These are phyloP conservation scores for Fusarium sp. DNA, from an alignment of 2,329 filamentous ascomycete species.

Conservation along the genomic window DNA sequence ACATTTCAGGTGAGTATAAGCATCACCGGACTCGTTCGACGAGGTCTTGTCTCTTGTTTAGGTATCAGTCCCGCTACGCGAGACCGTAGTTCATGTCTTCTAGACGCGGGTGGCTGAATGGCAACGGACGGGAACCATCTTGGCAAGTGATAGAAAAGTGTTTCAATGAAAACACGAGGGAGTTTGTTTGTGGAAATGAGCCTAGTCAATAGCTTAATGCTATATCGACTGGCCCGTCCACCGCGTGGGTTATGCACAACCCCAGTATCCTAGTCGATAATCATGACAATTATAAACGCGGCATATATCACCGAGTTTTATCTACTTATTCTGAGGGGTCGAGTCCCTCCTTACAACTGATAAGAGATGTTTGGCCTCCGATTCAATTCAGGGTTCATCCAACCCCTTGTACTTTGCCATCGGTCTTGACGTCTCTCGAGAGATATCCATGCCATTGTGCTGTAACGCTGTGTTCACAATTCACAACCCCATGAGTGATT, in stretches of 20 bases:
- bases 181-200: constrained; percentile 7
- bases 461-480: too few relatives aligned
- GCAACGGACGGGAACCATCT: background rate
- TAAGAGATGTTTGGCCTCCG: background rate
- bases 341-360: background rate
- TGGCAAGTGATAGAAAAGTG: background rate
- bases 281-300: constrained; percentile 8
- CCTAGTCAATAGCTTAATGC: constrained; percentile 15
- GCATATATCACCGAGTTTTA: background rate
- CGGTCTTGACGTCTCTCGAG: background rate
- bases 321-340: background rate
- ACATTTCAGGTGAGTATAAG: constrained; percentile 21
- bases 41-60: constrained; percentile 23
- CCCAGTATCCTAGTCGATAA: constrained; percentile 22
- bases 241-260: constrained; percentile 9
- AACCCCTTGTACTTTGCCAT: background rate
- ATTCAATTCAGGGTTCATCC: constrained; percentile 13
- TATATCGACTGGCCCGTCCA: background rate
- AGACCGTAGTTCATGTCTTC: background rate
- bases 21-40: constrained; percentile 1
- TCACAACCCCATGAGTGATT: too few relatives aligned
- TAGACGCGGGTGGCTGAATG: constrained; percentile 17
- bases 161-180: background rate
- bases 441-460: too few relatives aligned
- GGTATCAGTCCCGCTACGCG: constrained; percentile 24